Conservation (phyloP, 1,139 yeast species). For the Magnusiomyces tetraspermus region DNA sequence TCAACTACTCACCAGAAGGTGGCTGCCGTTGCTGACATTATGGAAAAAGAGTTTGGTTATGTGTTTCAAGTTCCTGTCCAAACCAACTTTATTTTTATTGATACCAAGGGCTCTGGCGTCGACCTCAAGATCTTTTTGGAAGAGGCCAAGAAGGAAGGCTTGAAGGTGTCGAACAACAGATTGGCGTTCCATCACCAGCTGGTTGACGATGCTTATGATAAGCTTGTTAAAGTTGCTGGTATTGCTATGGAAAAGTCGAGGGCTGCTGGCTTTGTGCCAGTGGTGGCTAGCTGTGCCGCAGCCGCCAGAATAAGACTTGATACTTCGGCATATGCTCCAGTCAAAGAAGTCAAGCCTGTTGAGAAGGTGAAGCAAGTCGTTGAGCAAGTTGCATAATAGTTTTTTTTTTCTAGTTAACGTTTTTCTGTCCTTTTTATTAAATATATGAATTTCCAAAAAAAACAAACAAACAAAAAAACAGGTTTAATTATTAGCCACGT, state of each 20-base stretch:
- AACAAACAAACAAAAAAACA: no score
- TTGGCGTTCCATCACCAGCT: slow-evolving; percentile 82
- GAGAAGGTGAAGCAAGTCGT: no score
- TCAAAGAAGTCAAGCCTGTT: no score
- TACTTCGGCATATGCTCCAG: neutral
- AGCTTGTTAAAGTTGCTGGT: slow-evolving; percentile 48
- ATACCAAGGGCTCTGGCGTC: slow-evolving; percentile 49
- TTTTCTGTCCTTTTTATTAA: no score
- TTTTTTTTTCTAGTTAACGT: no score
- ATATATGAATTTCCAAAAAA: no score
- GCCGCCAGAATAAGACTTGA: neutral
- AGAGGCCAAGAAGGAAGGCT: slow-evolving; percentile 50
- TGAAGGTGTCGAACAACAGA: slow-evolving; percentile 61
- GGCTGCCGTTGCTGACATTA: slow-evolving; percentile 52
- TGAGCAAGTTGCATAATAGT: no score
- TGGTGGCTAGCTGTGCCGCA: neutral
- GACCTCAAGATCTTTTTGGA: slow-evolving; percentile 47
- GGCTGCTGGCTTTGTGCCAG: slow-evolving; percentile 9
- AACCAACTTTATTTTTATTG: slow-evolving; percentile 79
- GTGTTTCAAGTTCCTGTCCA: slow-evolving; percentile 66
- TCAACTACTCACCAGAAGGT: slow-evolving; percentile 60
- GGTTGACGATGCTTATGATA: slow-evolving; percentile 55
- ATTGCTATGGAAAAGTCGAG: slow-evolving; percentile 47
- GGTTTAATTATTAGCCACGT: no score
- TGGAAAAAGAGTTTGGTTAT: slow-evolving; percentile 41